phyloP scores from a whole-genome alignment of 2,329 filamentous ascomycete species.

The Fusarium circinatum region DNA sequence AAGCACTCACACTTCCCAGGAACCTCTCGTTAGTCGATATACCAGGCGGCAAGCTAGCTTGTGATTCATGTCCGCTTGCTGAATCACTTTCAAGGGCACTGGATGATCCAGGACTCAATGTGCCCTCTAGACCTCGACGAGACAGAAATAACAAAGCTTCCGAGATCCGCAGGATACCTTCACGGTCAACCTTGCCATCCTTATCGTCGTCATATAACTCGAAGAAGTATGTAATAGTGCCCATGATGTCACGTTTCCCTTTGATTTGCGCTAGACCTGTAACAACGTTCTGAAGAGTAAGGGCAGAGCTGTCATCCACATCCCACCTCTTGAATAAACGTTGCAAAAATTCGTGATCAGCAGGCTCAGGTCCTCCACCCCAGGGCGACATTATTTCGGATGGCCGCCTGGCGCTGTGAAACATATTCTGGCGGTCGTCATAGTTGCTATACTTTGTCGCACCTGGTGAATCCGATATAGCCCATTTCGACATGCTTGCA shows the following conservation, averaged over 20 bases:
- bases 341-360: slow-evolving; percentile 94
- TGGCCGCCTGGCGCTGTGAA: slow-evolving; percentile 63
- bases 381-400: slow-evolving; percentile 61
- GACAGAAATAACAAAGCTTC: slow-evolving; percentile 94
- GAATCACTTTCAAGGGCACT: slow-evolving; percentile 58
- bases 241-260: slow-evolving; percentile 95
- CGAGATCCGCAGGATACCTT: slow-evolving; percentile 94
- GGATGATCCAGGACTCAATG: slow-evolving; percentile 72
- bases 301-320: slow-evolving; percentile 75
- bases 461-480: slow-evolving; percentile 85
- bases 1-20: slow-evolving; percentile 90
- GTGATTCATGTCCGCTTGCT: slow-evolving; percentile 46
- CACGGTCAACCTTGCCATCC: slow-evolving; percentile 91
- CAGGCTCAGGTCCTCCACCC: slow-evolving; percentile 72
- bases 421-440: slow-evolving; percentile 68
- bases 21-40: slow-evolving; percentile 85
- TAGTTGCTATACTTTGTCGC: slow-evolving; percentile 55
- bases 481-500: slow-evolving; percentile 90
- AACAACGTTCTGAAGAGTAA: slow-evolving; percentile 92
- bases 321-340: slow-evolving; percentile 92
- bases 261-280: slow-evolving; percentile 91
- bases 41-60: slow-evolving; percentile 56
- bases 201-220: slow-evolving; percentile 94
- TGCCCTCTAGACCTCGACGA: slow-evolving; percentile 83
- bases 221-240: slow-evolving; percentile 97